Evolutionary conservation across 108 stramenopile species (phyloP).

Genomic region (Cyclotella kingstonii): DNA sequence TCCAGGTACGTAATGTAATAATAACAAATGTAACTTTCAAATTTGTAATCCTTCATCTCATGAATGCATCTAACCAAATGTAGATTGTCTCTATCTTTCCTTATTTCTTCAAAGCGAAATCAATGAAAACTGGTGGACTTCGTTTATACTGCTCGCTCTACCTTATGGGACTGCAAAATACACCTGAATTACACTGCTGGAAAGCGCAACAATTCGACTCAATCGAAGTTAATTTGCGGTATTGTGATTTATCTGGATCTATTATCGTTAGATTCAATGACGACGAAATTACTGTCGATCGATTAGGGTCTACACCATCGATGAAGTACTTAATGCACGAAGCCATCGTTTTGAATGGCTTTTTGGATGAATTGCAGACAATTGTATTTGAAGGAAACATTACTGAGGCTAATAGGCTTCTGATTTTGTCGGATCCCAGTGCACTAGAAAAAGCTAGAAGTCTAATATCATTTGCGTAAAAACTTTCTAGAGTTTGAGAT

Average conservation of each 20-base stretch:
- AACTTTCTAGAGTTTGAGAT: no score
- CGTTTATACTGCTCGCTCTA: constrained; percentile 70
- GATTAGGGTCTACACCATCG: constrained; percentile 67
- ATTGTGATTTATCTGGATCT: constrained; percentile 63
- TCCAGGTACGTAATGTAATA: constrained; percentile 24
- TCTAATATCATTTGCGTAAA: constrained; percentile 65
- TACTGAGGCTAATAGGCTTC: constrained; percentile 47
- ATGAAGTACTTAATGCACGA: constrained; percentile 76
- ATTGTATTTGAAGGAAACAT: constrained; percentile 43
- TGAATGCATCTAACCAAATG: neutral
- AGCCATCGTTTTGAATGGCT: constrained; percentile 63
- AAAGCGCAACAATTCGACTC: constrained; percentile 61
- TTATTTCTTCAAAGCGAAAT: constrained; percentile 37
- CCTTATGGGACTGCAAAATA: constrained; percentile 79
- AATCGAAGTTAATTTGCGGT: constrained; percentile 64
- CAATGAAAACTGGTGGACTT: constrained; percentile 77
- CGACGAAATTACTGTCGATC: constrained; percentile 53
- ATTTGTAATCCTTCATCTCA: no score
- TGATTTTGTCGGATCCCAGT: constrained; percentile 55
- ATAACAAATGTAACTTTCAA: no score
- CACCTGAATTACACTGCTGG: constrained; percentile 69
- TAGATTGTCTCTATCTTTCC: neutral
- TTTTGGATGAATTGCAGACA: constrained; percentile 56
- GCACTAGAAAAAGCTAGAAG: constrained; percentile 68
- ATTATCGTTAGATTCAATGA: constrained; percentile 59